These are phyloP conservation scores for Eremothecium coryli DNA, from an alignment of 1,139 yeast genomes.

Conservation along the genomic window DNA sequence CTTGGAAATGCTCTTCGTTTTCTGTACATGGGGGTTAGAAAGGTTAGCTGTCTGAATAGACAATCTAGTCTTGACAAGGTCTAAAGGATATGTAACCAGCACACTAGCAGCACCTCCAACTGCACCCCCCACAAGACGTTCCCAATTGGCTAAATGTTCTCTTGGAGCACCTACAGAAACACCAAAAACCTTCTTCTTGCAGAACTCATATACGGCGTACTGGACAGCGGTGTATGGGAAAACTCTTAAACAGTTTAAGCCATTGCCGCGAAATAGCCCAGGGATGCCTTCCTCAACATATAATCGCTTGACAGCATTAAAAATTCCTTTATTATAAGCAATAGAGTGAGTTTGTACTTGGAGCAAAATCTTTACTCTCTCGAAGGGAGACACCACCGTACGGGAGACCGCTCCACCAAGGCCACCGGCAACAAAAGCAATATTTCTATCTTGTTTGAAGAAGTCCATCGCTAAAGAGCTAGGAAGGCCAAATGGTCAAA, in stretches of 20 bases:
- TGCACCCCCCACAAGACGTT: conserved; percentile 69
- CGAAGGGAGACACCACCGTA: conserved; percentile 91
- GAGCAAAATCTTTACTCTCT: conserved; percentile 81
- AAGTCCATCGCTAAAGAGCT: no score
- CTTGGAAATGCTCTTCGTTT: conserved; percentile 28
- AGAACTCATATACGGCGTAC: conserved; percentile 72
- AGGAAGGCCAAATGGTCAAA: no score
- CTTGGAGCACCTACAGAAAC: no score
- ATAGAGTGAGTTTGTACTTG: conserved; percentile 66
- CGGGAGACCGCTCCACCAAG: conserved; percentile 89
- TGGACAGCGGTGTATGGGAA: conserved; percentile 95
- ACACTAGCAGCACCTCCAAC: conserved; percentile 78
- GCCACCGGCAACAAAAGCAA: conserved; percentile 68
- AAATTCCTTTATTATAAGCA: conserved; percentile 62
- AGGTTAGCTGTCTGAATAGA: conserved; percentile 83
- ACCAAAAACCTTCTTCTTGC: conserved; percentile 44
- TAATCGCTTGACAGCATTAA: conserved; percentile 66
- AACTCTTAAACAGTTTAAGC: conserved; percentile 78
- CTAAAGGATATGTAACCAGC: conserved; percentile 81
- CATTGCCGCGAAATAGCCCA: conserved; percentile 86
- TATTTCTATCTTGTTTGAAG: conserved; percentile 39
- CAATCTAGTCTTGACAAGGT: conserved; percentile 79
- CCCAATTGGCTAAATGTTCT: conserved; percentile 39
- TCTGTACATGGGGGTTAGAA: conserved; percentile 40
- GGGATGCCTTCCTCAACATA: conserved; percentile 84